Percentiles rank a stretch among this genome's conserved stretches.
Evolutionary conservation across 163 green algal species (phyloP).

Genomic region (Scenedesmus sp.): DNA sequence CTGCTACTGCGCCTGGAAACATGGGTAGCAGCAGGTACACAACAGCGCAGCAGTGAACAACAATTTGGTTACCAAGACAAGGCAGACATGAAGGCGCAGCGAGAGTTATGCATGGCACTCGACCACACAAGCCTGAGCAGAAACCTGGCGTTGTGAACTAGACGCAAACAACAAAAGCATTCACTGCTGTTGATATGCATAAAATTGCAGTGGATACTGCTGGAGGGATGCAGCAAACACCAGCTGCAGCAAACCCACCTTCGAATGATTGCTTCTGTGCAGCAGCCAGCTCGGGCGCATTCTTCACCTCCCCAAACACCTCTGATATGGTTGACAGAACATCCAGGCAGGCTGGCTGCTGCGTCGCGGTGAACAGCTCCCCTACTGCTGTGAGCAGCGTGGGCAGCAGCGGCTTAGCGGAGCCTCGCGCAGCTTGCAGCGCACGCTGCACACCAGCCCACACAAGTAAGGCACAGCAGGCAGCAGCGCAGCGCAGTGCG

Average conservation of each 20-base stretch:
- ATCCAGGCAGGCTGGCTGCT: constrained; percentile 54
- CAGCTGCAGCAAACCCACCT: background rate
- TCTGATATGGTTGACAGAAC: constrained; percentile 60
- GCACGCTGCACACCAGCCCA: constrained; percentile 47
- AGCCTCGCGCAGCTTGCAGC: constrained; percentile 45
- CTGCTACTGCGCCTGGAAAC: background rate
- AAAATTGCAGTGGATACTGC: too few species aligned
- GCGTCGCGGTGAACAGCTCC: constrained; percentile 34
- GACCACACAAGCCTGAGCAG: too few species aligned
- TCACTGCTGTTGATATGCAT: too few species aligned
- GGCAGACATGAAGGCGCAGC: background rate
- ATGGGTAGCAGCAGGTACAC: background rate
- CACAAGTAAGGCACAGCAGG: constrained; percentile 5
- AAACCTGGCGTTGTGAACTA: too few species aligned
- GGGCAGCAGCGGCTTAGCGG: constrained; percentile 60
- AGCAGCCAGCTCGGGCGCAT: constrained; percentile 21
- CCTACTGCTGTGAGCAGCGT: constrained; percentile 54
- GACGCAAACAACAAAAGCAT: too few species aligned
- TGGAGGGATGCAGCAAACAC: background rate
- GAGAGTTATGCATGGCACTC: background rate
- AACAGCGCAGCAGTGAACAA: background rate
- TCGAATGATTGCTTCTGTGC: constrained; percentile 44
- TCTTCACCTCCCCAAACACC: constrained; percentile 64
- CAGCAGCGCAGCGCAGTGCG: background rate
- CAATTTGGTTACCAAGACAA: background rate